phyloP scores from a whole-genome alignment of 1,284 basidiomycete genomes.

The Cryptococcus neoformans region DNA sequence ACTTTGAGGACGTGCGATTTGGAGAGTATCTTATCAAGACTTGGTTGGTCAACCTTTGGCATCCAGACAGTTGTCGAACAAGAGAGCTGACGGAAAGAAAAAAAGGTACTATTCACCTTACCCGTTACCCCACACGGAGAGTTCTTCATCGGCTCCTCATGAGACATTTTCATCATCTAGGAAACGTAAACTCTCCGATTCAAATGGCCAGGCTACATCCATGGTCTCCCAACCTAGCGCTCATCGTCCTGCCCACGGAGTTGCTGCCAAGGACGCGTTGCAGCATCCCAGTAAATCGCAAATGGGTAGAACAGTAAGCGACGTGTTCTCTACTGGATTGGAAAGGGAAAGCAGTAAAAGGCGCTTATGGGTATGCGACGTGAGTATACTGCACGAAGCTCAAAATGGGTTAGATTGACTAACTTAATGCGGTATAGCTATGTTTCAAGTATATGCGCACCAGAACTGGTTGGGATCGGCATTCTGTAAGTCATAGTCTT shows the following conservation, averaged over 20 bases:
- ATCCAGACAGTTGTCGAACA: background rate
- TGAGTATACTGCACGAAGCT: slow-evolving; percentile 16
- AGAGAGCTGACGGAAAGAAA: too few relatives aligned
- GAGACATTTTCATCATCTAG: background rate
- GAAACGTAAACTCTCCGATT: slow-evolving; percentile 2
- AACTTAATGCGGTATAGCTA: slow-evolving; percentile 42
- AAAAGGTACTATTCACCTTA: slow-evolving; percentile 85
- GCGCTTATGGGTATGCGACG: slow-evolving; percentile 48
- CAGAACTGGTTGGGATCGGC: slow-evolving; percentile 65
- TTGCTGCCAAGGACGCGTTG: background rate
- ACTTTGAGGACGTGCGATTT: slow-evolving; percentile 49
- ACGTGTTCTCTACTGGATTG: slow-evolving; percentile 63
- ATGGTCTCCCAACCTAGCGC: too few relatives aligned
- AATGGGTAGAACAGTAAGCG: slow-evolving; percentile 57
- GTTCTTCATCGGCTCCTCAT: background rate
- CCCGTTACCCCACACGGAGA: slow-evolving; percentile 55
- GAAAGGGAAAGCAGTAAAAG: slow-evolving; percentile 50
- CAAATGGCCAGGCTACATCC: background rate
- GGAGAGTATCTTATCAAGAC: slow-evolving; percentile 46
- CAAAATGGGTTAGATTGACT: background rate
- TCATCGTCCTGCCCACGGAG: background rate
- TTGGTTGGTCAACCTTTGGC: slow-evolving; percentile 32
- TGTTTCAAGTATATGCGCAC: slow-evolving; percentile 98
- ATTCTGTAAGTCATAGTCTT: slow-evolving; percentile 57
- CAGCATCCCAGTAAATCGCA: background rate